Percentiles rank a stretch among this genome's conserved stretches.
These are phyloP conservation scores for Epicoccum nigrum DNA, from an alignment of 2,329 filamentous ascomycete genomes.

Conservation along the genomic window DNA sequence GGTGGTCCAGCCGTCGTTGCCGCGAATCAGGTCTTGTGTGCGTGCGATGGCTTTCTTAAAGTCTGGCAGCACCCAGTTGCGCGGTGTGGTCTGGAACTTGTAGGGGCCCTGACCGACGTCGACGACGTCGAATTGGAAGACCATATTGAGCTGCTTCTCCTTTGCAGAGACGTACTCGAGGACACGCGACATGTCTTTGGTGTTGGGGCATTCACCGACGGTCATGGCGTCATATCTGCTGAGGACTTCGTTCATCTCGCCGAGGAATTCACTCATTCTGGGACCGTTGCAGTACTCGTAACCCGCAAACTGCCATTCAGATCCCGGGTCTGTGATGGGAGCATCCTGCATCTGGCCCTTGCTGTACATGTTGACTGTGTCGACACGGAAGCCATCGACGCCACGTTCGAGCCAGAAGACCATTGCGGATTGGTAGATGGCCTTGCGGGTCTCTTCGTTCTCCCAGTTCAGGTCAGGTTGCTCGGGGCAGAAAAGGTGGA, in stretches of 20 bases:
- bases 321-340: slow-evolving; percentile 38
- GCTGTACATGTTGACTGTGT: slow-evolving; percentile 48
- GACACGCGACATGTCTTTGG: slow-evolving; percentile 63
- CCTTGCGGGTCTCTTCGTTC: slow-evolving; percentile 68
- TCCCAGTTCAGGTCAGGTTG: slow-evolving; percentile 92
- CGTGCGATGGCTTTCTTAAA: slow-evolving; percentile 41
- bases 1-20: slow-evolving; percentile 53
- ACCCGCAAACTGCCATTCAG: slow-evolving; percentile 45
- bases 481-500: slow-evolving; percentile 75
- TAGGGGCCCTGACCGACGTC: slow-evolving; percentile 46
- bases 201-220: slow-evolving; percentile 71
- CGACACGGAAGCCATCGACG: slow-evolving; percentile 57
- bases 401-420: slow-evolving; percentile 79
- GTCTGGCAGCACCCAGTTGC: slow-evolving; percentile 39
- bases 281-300: slow-evolving; percentile 71
- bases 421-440: slow-evolving; percentile 72
- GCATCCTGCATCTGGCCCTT: slow-evolving; percentile 44
- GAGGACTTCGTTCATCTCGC: slow-evolving; percentile 67
- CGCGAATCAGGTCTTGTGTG: slow-evolving; percentile 41
- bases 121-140: slow-evolving; percentile 60
- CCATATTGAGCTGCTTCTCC: slow-evolving; percentile 69
- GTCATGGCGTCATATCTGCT: slow-evolving; percentile 69
- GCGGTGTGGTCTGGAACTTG: slow-evolving; percentile 45
- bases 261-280: slow-evolving; percentile 69
- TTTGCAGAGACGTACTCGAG: slow-evolving; percentile 64